Evolutionary conservation across 352 stramenopile genomes (phyloP).

Genomic region (Phytophthora crassamura): DNA sequence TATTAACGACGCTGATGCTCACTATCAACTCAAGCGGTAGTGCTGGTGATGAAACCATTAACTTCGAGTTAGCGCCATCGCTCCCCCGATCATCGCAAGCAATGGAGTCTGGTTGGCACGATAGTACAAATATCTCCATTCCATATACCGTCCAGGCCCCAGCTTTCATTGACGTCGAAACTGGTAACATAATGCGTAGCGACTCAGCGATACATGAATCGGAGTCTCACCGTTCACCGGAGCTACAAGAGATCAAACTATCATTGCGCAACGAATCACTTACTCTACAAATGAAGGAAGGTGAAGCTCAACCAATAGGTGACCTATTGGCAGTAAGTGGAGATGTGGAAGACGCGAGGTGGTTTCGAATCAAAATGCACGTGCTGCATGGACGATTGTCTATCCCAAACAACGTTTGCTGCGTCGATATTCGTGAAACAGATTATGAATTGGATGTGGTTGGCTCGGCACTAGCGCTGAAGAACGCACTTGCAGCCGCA

Average conservation of each 20-base stretch:
- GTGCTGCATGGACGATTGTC: slow-evolving; percentile 28
- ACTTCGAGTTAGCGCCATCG: slow-evolving; percentile 15
- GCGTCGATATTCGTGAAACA: slow-evolving; percentile 27
- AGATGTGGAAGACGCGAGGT: slow-evolving; percentile 12
- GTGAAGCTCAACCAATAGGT: slow-evolving; percentile 9
- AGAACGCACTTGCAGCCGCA: slow-evolving; percentile 15
- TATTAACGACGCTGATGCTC: slow-evolving; percentile 33
- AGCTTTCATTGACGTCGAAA: slow-evolving; percentile 1
- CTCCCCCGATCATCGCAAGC: neutral
- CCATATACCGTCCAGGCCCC: slow-evolving; percentile 7
- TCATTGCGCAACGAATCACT: slow-evolving; percentile 1
- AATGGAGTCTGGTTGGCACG: slow-evolving; percentile 4
- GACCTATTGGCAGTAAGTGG: slow-evolving; percentile 21
- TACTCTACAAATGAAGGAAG: slow-evolving; percentile 9
- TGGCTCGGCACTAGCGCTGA: slow-evolving; percentile 20
- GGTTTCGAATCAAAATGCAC: slow-evolving; percentile 25
- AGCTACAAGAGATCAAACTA: slow-evolving; percentile 4
- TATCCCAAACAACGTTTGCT: slow-evolving; percentile 31
- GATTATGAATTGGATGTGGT: slow-evolving; percentile 30
- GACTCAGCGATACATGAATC: slow-evolving; percentile 2
- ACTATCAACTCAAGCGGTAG: neutral
- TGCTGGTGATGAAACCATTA: slow-evolving; percentile 14
- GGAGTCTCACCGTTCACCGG: neutral
- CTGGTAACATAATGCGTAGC: neutral
- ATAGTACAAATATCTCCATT: slow-evolving; percentile 15